Conservation (phyloP, 371 early-diverging fungal genomes). For the Fennellomyces sp. region DNA sequence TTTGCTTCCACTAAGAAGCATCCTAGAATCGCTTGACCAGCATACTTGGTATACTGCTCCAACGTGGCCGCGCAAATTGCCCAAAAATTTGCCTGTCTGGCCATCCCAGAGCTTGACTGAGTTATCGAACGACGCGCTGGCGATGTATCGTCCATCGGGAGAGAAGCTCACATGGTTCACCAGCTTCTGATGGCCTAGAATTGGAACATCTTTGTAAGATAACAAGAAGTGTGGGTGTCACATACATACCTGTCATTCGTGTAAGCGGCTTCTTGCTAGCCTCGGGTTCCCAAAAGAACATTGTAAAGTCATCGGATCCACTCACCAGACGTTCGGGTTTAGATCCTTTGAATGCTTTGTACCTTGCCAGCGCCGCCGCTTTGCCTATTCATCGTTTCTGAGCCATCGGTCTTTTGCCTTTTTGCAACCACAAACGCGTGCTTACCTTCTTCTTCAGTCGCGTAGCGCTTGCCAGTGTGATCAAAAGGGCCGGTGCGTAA, state of each 20-base stretch:
- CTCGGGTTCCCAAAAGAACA: conserved; percentile 93
- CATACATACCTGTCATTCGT: conserved; percentile 71
- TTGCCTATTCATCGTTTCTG: too few relatives aligned
- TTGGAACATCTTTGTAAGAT: background rate
- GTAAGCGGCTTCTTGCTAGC: conserved; percentile 84
- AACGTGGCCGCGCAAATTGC: conserved; percentile 93
- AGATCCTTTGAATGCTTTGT: conserved; percentile 70
- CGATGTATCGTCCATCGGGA: conserved; percentile 91
- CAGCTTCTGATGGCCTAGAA: conserved; percentile 90
- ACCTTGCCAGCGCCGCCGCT: conserved; percentile 76
- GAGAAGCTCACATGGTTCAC: conserved; percentile 95
- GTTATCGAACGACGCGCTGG: conserved; percentile 98
- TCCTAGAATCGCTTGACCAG: conserved; percentile 91
- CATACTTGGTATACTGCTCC: conserved; percentile 93
- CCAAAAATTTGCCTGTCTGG: conserved; percentile 88
- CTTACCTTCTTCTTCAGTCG: conserved; percentile 65
- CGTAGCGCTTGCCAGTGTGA: conserved; percentile 72
- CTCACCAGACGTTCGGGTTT: conserved; percentile 86
- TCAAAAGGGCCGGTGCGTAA: conserved; percentile 91
- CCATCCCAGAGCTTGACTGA: conserved; percentile 98
- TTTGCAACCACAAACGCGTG: too few relatives aligned
- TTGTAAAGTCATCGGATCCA: conserved; percentile 96
- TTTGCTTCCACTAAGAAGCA: conserved; percentile 88
- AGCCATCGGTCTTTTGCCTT: too few relatives aligned
- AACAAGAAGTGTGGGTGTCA: background rate